A percentile compares a stretch with the other conserved stretches of the same genome.
Evolutionary conservation across 1,284 basidiomycete genomes (phyloP).

Genomic region (Ustilago hordei): DNA sequence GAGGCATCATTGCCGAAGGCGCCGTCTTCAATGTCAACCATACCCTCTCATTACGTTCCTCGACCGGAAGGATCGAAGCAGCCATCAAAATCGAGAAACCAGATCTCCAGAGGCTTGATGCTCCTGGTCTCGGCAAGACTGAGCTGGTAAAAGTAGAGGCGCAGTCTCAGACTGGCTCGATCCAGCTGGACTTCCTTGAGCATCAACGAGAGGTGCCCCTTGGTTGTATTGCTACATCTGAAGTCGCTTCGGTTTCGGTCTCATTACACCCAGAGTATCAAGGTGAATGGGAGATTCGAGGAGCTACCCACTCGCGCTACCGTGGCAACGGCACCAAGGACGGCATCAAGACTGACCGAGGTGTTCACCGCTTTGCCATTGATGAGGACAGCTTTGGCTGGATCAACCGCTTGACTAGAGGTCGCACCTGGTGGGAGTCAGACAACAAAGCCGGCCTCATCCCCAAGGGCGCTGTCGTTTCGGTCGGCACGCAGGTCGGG

Average conservation of each 20-base stretch:
- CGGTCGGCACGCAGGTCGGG: conserved; percentile 37
- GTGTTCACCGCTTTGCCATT: conserved; percentile 30
- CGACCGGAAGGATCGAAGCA: conserved; percentile 48
- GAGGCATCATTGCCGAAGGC: conserved; percentile 40
- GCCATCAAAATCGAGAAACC: conserved; percentile 50
- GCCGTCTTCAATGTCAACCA: conserved; percentile 53
- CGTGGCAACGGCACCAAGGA: conserved; percentile 34
- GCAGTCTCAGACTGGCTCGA: conserved; percentile 41
- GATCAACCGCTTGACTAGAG: conserved; percentile 39
- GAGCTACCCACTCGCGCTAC: conserved; percentile 45
- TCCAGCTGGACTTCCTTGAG: conserved; percentile 45
- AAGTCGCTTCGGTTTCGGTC: conserved; percentile 40
- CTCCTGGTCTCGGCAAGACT: conserved; percentile 34
- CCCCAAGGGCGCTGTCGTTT: conserved; percentile 31
- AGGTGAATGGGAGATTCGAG: conserved; percentile 46
- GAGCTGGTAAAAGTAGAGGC: conserved; percentile 42
- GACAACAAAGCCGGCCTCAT: conserved; percentile 15
- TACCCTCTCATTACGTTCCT: conserved; percentile 41
- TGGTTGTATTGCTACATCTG: conserved; percentile 36
- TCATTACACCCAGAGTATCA: conserved; percentile 42
- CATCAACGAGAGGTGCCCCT: conserved; percentile 48
- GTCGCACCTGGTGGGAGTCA: conserved; percentile 38
- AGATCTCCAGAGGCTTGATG: conserved; percentile 29
- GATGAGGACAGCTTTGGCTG: conserved; percentile 50
- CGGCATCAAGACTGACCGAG: conserved; percentile 20